Conservation (phyloP, 192 early-diverging fungal genomes). For the Dissophora globulifera region DNA sequence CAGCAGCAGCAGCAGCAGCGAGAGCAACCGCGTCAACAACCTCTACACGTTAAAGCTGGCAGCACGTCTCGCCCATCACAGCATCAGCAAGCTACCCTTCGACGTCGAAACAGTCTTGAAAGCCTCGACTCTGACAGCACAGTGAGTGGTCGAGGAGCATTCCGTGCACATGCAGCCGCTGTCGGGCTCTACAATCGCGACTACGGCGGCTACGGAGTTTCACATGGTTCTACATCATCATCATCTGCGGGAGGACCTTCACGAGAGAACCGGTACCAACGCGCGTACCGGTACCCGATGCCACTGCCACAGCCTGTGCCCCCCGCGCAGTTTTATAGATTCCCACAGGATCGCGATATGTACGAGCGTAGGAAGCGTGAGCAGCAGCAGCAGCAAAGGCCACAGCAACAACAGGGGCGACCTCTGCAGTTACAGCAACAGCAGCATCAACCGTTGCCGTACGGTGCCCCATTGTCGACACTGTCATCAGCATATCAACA, state of each 20-base stretch:
- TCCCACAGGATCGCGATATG: constrained; percentile 36
- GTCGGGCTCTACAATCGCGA: neutral
- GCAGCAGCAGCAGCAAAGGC: neutral
- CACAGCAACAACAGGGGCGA: neutral
- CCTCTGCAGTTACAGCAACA: neutral
- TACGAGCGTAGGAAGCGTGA: constrained; percentile 10
- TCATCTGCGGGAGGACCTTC: too few relatives aligned
- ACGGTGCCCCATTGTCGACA: neutral
- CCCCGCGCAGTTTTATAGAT: constrained; percentile 25
- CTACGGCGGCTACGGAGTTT: constrained; percentile 8
- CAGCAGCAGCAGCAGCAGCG: constrained; percentile 4
- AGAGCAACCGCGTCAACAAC: too few relatives aligned
- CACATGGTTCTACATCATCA: too few relatives aligned
- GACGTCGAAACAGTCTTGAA: constrained; percentile 41
- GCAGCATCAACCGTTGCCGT: neutral
- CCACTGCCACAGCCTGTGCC: constrained; percentile 12
- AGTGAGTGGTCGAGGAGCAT: neutral
- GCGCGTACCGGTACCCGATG: constrained; percentile 27
- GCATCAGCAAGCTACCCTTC: neutral
- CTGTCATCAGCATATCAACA: neutral
- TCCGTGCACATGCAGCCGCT: constrained; percentile 8
- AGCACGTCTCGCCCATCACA: too few relatives aligned
- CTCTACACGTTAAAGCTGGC: too few relatives aligned
- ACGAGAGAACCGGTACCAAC: constrained; percentile 9
- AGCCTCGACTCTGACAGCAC: constrained; percentile 39